Base-by-base conservation (phyloP, 495 filamentous ascomycete species). In the Lophium mytilinum region DNA sequence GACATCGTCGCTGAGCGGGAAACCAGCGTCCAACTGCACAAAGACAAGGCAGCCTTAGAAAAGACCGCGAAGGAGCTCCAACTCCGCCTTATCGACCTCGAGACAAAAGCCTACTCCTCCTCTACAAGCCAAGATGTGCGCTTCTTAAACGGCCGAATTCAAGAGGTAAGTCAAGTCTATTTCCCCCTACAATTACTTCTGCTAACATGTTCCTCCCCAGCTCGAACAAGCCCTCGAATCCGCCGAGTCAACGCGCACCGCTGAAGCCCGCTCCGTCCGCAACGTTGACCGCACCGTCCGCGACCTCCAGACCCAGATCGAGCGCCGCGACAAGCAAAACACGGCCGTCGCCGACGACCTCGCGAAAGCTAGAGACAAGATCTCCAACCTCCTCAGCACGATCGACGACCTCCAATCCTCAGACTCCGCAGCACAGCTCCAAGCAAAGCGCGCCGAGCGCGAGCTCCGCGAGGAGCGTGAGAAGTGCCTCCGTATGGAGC, bases 261-360 rank as follows among this genome's bases (percentile, higher is more conserved):
- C 88, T 54, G 89, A 89, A 46, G 84, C 89, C 59, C 88, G 93
- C 49, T 90, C 87, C 37, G 81, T 89, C 24, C 91, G 93, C 63
- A 96, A 94, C 67, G 84, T 96, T 43, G 93, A 98, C 71, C 90
- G 93, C 53, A 92, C 85, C 1, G 90, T 98, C 59, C 89, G 89
- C 64, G 94, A 97, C 69, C 80, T 98, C 12, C 87, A 97, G 72
- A 78, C 84, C 11, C 93, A 97, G 71, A 87, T 98, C 65, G 88
- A 95, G 14, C 86, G 93, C 55, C 85, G 88, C 42, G 94, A 96
- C 43, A 96, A 95, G 72, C 81, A 84, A 49, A 86, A 88, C 55
- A 62, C 71, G 2, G 86, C 92, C 68, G 78, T 97, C 15, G 77
- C 79, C 60, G 90, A 95, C 34, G 93, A 97, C 56, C 73, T 96